A percentile compares a stretch with the other conserved stretches of the same genome.
Evolutionary conservation across 1,284 basidiomycete genomes (phyloP).

Genomic region (Ceratorhiza oryzae-sativae): DNA sequence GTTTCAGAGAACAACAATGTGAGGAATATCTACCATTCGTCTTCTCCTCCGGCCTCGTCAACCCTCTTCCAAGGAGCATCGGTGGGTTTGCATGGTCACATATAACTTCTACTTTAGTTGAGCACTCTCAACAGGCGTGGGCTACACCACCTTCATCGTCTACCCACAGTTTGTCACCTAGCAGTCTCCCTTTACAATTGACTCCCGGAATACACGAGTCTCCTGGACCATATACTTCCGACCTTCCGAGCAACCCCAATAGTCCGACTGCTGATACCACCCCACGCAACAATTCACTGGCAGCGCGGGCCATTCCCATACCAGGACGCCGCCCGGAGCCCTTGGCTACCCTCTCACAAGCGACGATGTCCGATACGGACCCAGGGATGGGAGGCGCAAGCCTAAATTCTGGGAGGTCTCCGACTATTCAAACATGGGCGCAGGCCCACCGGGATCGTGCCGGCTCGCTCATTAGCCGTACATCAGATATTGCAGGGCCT

Average conservation of each 20-base stretch:
- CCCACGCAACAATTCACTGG: background rate
- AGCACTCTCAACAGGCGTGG: background rate
- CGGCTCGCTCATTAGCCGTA: background rate
- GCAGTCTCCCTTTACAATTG: background rate
- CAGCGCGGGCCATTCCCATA: background rate
- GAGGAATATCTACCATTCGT: background rate
- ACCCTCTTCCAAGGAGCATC: background rate
- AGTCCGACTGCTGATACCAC: background rate
- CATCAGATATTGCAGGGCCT: constrained; percentile 1
- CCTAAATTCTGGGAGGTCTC: background rate
- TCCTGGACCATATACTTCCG: background rate
- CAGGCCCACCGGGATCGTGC: background rate
- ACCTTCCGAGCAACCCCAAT: background rate
- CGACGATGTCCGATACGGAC: background rate
- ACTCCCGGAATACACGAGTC: constrained; percentile 1
- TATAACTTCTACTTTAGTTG: background rate
- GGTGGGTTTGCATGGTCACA: background rate
- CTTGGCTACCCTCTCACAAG: background rate
- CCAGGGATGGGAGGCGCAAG: background rate
- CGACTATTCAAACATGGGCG: background rate
- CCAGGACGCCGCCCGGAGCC: background rate
- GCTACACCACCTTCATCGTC: constrained; percentile 17
- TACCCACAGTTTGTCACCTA: background rate
- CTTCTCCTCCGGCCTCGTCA: background rate
- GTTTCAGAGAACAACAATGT: background rate